These are phyloP conservation scores for Sonneratia alba DNA, from an alignment of 345 rosid genomes.

Conservation along the genomic window DNA sequence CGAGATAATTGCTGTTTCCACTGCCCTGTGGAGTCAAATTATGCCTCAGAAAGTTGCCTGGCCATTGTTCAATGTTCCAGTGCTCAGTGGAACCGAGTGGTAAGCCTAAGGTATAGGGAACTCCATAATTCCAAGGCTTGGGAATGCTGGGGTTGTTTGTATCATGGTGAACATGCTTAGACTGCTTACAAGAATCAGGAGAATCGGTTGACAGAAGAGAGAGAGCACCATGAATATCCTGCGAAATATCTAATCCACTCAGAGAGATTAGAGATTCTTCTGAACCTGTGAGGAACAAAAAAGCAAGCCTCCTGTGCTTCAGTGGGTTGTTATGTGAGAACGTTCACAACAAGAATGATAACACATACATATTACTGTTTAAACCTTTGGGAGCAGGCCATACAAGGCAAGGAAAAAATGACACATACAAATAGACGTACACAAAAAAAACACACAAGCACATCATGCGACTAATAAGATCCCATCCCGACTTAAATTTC, in stretches of 20 bases:
- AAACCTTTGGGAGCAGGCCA: too few relatives aligned
- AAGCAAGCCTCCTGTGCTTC: neutral
- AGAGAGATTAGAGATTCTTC: conserved; percentile 49
- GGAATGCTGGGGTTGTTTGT: neutral
- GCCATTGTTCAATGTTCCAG: conserved; percentile 11
- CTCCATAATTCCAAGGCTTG: conserved; percentile 9
- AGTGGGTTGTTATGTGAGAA: too few relatives aligned
- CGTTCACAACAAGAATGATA: too few relatives aligned
- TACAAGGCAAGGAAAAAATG: too few relatives aligned
- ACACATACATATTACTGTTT: too few relatives aligned
- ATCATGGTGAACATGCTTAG: conserved; percentile 7
- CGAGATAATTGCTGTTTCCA: conserved; percentile 2
- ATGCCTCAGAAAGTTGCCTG: neutral
- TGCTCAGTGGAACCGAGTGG: neutral
- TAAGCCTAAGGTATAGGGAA: conserved; percentile 2
- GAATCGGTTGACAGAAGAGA: conserved; percentile 98
- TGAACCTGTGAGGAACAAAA: conserved; percentile 28
- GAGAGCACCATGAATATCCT: conserved; percentile 91
- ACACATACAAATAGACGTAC: too few relatives aligned
- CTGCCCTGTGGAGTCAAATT: neutral
- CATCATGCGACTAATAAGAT: too few relatives aligned
- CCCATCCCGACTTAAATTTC: too few relatives aligned
- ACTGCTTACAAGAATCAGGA: conserved; percentile 39
- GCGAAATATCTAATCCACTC: conserved; percentile 37
- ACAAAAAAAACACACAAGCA: too few relatives aligned